These are phyloP conservation scores for Sphagnurus paluster DNA, from an alignment of 1,284 basidiomycete genomes.

Conservation along the genomic window DNA sequence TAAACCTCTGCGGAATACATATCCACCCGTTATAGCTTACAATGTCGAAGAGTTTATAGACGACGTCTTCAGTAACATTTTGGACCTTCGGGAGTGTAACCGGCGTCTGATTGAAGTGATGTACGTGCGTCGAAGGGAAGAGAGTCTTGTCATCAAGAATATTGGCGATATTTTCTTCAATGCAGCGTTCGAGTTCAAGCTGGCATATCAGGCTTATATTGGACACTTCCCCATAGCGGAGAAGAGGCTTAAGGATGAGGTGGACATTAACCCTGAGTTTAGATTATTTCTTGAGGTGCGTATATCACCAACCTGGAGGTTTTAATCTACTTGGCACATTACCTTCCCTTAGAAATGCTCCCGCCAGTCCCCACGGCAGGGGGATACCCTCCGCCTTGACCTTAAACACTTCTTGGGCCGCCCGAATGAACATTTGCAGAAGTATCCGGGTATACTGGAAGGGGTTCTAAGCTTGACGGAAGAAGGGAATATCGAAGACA, in stretches of 20 bases:
- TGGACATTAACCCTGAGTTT: conserved; percentile 81
- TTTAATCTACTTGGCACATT: too few species aligned
- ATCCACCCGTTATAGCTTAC: conserved; percentile 77
- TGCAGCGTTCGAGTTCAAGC: conserved; percentile 87
- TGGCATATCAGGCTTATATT: conserved; percentile 85
- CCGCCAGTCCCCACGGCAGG: conserved; percentile 48
- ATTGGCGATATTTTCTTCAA: conserved; percentile 92
- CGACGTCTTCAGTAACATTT: conserved; percentile 86
- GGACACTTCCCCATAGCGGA: conserved; percentile 86
- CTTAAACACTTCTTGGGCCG: conserved; percentile 86
- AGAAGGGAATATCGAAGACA: conserved; percentile 70
- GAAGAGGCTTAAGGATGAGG: conserved; percentile 82
- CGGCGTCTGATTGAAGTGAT: conserved; percentile 82
- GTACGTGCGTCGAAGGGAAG: conserved; percentile 87
- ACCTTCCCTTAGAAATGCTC: conserved; percentile 45
- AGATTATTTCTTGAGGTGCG: conserved; percentile 82
- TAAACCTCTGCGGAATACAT: conserved; percentile 66
- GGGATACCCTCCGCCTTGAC: conserved; percentile 74
- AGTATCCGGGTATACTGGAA: conserved; percentile 86
- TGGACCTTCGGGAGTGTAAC: conserved; percentile 83
- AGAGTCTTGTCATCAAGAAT: conserved; percentile 78
- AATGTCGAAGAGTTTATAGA: conserved; percentile 79
- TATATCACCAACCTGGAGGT: neutral
- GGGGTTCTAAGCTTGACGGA: conserved; percentile 83
- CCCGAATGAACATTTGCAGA: conserved; percentile 86